Conservation (phyloP, 257 asterid genomes). For the Fraxinus cuspidata region DNA sequence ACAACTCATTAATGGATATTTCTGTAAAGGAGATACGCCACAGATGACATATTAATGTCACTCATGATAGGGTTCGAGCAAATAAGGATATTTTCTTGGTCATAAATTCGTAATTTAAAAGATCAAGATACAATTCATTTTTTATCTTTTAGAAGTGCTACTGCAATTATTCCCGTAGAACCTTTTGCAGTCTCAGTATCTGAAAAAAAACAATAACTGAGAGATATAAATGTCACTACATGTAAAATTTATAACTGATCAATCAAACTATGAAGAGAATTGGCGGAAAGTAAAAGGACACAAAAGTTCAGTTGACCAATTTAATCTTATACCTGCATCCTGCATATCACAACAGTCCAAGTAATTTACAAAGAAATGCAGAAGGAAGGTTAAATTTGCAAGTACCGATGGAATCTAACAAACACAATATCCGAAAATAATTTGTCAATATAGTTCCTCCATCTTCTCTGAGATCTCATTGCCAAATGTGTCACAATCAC, state of each 20-base stretch:
- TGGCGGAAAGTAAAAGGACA: conserved; percentile 14
- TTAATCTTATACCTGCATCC: conserved; percentile 99
- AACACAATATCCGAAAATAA: neutral
- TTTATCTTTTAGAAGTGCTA: neutral
- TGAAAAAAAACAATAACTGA: conserved; percentile 33
- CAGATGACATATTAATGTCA: neutral
- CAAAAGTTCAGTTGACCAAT: conserved; percentile 36
- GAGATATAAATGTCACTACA: conserved; percentile 18
- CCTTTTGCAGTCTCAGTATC: conserved; percentile 75
- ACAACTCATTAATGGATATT: neutral
- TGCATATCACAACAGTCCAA: conserved; percentile 38
- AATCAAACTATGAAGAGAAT: conserved; percentile 14
- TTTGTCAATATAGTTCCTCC: neutral
- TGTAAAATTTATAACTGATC: conserved; percentile 1
- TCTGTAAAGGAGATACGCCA: neutral
- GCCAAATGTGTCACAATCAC: no score
- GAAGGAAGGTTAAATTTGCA: neutral
- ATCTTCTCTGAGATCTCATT: neutral
- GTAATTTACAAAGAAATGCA: neutral
- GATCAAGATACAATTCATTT: neutral
- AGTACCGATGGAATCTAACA: neutral
- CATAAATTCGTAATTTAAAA: conserved; percentile 1
- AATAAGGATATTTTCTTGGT: neutral
- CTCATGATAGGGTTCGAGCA: neutral
- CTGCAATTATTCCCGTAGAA: conserved; percentile 16